Percentiles rank a stretch among this genome's conserved stretches.
These are phyloP conservation scores for Skeletonema marinoi DNA, from an alignment of 108 stramenopile genomes.

Conservation along the genomic window DNA sequence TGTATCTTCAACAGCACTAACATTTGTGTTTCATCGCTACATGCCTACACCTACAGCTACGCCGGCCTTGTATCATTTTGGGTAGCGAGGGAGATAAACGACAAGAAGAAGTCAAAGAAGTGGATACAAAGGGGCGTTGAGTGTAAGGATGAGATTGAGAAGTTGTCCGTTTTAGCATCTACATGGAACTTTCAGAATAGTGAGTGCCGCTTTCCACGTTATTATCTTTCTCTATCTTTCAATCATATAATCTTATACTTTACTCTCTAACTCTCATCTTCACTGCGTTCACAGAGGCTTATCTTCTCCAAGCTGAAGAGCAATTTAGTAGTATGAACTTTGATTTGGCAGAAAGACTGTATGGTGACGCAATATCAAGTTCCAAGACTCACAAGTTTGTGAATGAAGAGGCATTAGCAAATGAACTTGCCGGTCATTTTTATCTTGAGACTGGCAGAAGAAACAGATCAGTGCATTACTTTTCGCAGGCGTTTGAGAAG, in stretches of 20 bases:
- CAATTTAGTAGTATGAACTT: neutral
- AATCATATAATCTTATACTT: neutral
- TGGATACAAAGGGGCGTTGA: neutral
- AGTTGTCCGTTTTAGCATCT: neutral
- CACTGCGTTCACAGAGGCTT: neutral
- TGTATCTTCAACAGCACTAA: neutral
- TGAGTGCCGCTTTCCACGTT: no score
- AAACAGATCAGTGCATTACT: neutral
- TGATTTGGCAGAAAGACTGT: neutral
- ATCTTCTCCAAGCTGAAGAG: neutral
- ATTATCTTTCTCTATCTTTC: neutral
- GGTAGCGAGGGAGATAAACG: neutral
- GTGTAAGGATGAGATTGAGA: neutral
- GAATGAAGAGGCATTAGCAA: conserved; percentile 19
- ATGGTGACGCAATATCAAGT: conserved; percentile 8
- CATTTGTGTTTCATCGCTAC: neutral
- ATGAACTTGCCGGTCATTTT: conserved; percentile 22
- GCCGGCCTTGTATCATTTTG: neutral
- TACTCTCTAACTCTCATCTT: neutral
- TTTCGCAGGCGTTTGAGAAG: neutral
- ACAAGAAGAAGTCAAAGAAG: neutral
- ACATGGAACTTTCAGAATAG: neutral
- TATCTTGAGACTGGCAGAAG: neutral
- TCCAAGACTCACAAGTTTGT: conserved; percentile 8
- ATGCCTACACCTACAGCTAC: neutral